Percentiles rank a stretch among this genome's conserved stretches.
phyloP scores from a whole-genome alignment of 164 flowering plant genomes.

The Magnolia kwangsiensis region DNA sequence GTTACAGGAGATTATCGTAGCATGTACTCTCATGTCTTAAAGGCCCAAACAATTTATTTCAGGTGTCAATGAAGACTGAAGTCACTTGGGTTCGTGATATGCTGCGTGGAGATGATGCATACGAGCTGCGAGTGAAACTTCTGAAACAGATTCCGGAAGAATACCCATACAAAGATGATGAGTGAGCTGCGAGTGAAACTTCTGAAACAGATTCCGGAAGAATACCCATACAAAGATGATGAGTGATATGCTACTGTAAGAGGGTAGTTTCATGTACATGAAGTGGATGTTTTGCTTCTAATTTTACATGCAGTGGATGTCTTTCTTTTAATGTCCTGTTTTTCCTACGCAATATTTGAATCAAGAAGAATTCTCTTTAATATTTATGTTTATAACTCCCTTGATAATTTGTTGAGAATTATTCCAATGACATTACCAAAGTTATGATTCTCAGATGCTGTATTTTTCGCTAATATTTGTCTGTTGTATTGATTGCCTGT shows the following conservation, averaged over 20 bases:
- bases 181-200: constrained; percentile 88
- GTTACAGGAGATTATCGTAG: neutral
- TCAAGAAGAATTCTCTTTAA: neutral
- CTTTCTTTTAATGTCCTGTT: neutral
- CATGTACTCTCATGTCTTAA: neutral
- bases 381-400: no score
- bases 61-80: constrained; percentile 99
- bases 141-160: constrained; percentile 96
- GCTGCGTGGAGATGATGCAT: constrained; percentile 94
- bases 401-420: no score
- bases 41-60: constrained; percentile 5
- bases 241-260: constrained; percentile 38
- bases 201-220: constrained; percentile 93
- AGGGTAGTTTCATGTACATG: neutral
- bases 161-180: constrained; percentile 98
- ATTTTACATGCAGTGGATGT: neutral
- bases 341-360: neutral
- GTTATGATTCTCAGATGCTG: no score
- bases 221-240: constrained; percentile 98
- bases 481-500: no score
- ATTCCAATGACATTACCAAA: no score
- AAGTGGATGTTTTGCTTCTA: neutral
- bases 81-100: constrained; percentile 88
- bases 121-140: constrained; percentile 87
- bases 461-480: no score